These are phyloP conservation scores for Zelonia costaricensis DNA, from an alignment of 208 protist species.

Conservation along the genomic window DNA sequence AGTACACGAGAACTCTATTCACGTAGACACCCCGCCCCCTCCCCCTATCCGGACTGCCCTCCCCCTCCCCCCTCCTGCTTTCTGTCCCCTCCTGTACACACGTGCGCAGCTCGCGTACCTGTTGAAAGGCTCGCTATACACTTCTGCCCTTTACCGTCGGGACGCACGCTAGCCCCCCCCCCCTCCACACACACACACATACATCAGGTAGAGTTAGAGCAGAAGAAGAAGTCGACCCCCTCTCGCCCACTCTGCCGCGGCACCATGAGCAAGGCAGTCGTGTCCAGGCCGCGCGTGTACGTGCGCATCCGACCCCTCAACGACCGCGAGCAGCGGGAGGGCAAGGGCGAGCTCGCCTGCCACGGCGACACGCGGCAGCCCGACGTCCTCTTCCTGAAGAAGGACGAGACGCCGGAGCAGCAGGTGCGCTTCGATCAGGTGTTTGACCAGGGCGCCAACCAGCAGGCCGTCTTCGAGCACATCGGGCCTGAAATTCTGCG, in stretches of 20 bases:
- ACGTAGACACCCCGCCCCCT: too few species aligned
- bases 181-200: not conserved
- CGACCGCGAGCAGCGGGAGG: slow-evolving; percentile 69
- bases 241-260: not conserved
- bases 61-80: too few species aligned
- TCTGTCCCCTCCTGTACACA: too few species aligned
- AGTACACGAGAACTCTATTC: too few species aligned
- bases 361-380: slow-evolving; percentile 53
- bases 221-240: not conserved
- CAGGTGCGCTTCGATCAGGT: slow-evolving; percentile 88
- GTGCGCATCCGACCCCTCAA: slow-evolving; percentile 89
- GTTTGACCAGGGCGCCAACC: slow-evolving; percentile 51
- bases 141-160: too few species aligned
- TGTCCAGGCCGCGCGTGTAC: slow-evolving; percentile 89
- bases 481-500: slow-evolving; percentile 71
- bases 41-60: too few species aligned
- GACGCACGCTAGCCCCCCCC: not conserved
- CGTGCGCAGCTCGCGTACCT: too few species aligned
- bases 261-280: slow-evolving; percentile 67
- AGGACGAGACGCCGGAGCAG: slow-evolving; percentile 53
- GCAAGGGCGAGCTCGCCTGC: slow-evolving; percentile 70
- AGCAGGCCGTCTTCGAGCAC: slow-evolving; percentile 60
- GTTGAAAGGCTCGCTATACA: too few species aligned
- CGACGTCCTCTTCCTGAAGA: slow-evolving; percentile 84
- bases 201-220: not conserved